phyloP scores from a whole-genome alignment of 2,329 filamentous ascomycete genomes.

The Sporothrix luriei region DNA sequence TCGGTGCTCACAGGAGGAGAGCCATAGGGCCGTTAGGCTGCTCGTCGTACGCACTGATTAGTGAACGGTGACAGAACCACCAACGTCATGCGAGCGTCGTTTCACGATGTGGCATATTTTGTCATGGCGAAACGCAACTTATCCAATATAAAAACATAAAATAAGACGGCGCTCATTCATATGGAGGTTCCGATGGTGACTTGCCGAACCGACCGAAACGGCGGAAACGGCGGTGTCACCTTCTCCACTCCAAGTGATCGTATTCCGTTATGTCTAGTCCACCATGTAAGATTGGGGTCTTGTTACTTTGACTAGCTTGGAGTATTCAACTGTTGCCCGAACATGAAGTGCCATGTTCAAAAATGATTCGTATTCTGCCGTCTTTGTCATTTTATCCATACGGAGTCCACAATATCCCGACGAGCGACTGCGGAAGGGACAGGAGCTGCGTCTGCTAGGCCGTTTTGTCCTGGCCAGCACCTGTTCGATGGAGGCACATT shows the following conservation, averaged over 20 bases:
- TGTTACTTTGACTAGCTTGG: no score
- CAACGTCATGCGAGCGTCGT: background rate
- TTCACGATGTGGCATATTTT: background rate
- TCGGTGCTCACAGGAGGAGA: no score
- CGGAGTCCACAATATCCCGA: background rate
- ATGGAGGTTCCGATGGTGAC: background rate
- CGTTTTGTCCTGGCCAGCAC: background rate
- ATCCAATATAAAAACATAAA: background rate
- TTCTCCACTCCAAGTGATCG: no score
- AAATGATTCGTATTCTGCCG: no score
- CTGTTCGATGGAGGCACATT: background rate
- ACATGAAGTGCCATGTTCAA: no score
- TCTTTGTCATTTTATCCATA: background rate
- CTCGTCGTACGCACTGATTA: background rate
- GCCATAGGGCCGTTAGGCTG: background rate
- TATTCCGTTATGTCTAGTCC: no score
- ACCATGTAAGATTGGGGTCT: no score
- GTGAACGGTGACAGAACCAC: constrained; percentile 10
- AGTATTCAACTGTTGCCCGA: no score
- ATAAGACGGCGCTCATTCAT: background rate
- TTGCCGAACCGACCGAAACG: background rate
- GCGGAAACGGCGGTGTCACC: no score
- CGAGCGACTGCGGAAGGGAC: background rate
- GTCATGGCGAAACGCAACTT: background rate
- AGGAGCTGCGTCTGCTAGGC: no score